phyloP scores from a whole-genome alignment of 495 filamentous ascomycete genomes.

The Talaromyces nanjingensis region DNA sequence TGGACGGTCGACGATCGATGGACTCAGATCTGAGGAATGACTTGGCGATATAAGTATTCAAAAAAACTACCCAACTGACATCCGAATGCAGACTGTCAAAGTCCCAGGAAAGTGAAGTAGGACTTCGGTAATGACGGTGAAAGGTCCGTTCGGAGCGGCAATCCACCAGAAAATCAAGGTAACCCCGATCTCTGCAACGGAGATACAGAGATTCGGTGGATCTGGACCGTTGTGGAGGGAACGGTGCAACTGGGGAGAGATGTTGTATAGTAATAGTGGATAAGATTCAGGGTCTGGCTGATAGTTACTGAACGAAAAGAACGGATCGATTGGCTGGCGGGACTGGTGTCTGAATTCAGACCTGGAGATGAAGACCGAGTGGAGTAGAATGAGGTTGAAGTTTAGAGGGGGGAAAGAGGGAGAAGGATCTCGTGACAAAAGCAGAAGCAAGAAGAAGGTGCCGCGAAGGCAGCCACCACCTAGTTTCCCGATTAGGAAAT shows the following conservation, averaged over 20 bases:
- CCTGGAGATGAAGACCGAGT: neutral
- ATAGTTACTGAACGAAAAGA: neutral
- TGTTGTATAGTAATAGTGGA: neutral
- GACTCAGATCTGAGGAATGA: neutral
- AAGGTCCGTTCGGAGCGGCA: neutral
- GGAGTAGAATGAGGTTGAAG: neutral
- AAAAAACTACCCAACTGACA: neutral
- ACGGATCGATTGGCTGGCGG: neutral
- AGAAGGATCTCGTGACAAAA: neutral
- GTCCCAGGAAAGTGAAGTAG: neutral
- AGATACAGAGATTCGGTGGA: neutral
- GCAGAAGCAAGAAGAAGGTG: neutral
- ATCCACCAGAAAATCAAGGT: neutral
- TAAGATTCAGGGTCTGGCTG: neutral
- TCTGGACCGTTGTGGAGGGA: neutral
- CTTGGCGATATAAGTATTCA: conserved; percentile 8
- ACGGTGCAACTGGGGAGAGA: neutral
- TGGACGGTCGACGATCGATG: neutral
- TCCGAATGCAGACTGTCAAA: conserved; percentile 1
- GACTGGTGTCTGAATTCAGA: neutral
- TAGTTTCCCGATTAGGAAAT: neutral
- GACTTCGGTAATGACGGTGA: neutral
- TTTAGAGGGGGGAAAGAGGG: neutral
- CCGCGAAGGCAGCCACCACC: neutral
- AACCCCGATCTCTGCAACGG: neutral